Conservation (phyloP, 257 asterid species). For the Salvia splendens region DNA sequence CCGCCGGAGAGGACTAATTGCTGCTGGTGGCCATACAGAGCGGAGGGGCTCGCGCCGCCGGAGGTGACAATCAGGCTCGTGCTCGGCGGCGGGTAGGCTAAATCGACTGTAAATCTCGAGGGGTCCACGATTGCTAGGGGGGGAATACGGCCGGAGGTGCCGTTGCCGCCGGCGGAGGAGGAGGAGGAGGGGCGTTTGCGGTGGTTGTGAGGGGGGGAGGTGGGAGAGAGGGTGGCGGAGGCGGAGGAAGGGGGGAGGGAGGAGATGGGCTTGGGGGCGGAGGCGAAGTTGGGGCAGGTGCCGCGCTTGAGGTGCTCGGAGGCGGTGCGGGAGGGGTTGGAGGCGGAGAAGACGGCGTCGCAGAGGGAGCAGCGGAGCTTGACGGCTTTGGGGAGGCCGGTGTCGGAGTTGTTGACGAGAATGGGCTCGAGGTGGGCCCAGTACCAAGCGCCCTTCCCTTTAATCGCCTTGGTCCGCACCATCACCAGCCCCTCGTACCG, state of each 20-base stretch:
- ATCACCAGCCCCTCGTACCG: slow-evolving; percentile 73
- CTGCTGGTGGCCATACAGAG: slow-evolving; percentile 37
- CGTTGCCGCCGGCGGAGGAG: slow-evolving; percentile 20
- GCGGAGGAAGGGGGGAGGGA: slow-evolving; percentile 52
- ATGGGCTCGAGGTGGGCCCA: slow-evolving; percentile 92
- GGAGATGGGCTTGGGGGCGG: slow-evolving; percentile 60
- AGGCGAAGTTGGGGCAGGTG: slow-evolving; percentile 76
- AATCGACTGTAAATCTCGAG: slow-evolving; percentile 62
- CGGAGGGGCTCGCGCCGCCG: slow-evolving; percentile 14
- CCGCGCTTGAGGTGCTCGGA: slow-evolving; percentile 86
- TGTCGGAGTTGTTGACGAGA: slow-evolving; percentile 60
- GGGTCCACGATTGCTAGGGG: slow-evolving; percentile 66
- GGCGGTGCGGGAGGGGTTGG: slow-evolving; percentile 89
- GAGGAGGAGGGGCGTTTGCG: slow-evolving; percentile 41
- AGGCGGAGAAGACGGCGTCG: slow-evolving; percentile 91
- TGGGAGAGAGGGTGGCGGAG: slow-evolving; percentile 6
- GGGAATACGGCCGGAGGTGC: slow-evolving; percentile 26
- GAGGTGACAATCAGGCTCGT: slow-evolving; percentile 44
- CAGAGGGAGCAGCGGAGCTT: slow-evolving; percentile 78
- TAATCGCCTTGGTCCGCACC: slow-evolving; percentile 77
- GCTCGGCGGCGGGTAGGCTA: slow-evolving; percentile 51
- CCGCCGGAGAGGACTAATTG: slow-evolving; percentile 85
- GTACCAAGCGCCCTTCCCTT: slow-evolving; percentile 96
- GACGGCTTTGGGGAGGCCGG: slow-evolving; percentile 72
- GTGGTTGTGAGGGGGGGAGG: slow-evolving; percentile 38